Evolutionary conservation across 345 rosid genomes (phyloP), one percentile per base, ranked within the genome.

Genomic region (Anastatica hierochuntica): DNA sequence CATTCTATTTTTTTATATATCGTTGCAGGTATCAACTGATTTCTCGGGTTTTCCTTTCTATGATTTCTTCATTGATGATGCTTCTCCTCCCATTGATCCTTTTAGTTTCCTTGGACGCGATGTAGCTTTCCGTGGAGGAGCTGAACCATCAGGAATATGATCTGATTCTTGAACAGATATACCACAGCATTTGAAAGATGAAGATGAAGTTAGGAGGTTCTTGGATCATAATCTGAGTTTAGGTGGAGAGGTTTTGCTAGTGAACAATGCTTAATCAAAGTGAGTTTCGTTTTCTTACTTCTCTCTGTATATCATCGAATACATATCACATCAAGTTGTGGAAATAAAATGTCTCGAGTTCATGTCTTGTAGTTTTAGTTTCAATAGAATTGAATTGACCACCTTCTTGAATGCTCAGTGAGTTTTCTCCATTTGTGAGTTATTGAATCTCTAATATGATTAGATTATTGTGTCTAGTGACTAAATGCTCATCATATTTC

Each of bases 161-260:
- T 39, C 72, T 1, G 4, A 14, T 24, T 67, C 59, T 13, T 33
- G 26, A 38, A 12, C 59, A 2, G 62, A 17, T 8, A 8, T 11
- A 16, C 89, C 92, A 35, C 29, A 38, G 4, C 9, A 49, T 20
- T 85, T 85, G 36, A 60, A 65, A 41, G 71, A 68, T 26, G 55
- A 55, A 18, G 74, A 68, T 46, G 74, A 79, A 65, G 79, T 85
- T 39, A 59, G 53, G 63, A 76, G 42, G 4, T 77, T 78, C 59
- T 75, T 85, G 84, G 87, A 83, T 71, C 75, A 42, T 24, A 68
- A 64, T 29, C 61, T 85, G 23, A 41, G 43, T 53, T 74, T 41
- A 40, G 82, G 94, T 10, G 83, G 78, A 10, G 90, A 85, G 72
- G 61, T 85, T 61, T 74, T 85, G 70, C 80, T 94, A 44, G 88